A percentile compares a stretch with the other conserved stretches of the same genome.
phyloP scores from a whole-genome alignment of 192 early-diverging fungal genomes.

The Phycomyces nitens region DNA sequence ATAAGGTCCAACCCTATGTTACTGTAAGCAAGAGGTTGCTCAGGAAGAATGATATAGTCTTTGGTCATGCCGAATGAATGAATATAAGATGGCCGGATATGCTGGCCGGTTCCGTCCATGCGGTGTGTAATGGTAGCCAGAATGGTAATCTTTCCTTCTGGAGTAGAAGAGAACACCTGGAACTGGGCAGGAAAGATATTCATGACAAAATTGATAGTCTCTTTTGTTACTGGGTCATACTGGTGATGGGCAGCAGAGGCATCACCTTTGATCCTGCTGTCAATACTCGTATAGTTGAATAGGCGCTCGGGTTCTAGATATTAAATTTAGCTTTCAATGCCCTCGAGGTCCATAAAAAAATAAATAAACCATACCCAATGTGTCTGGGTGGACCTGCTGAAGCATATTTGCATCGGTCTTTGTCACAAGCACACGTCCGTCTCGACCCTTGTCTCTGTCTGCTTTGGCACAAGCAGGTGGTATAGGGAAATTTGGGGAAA shows the following conservation, averaged over 20 bases:
- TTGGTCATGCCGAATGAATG: slow-evolving; percentile 56
- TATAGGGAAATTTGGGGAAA: slow-evolving; percentile 31
- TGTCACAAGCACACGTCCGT: slow-evolving; percentile 17
- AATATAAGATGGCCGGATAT: slow-evolving; percentile 38
- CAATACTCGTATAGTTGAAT: slow-evolving; percentile 10
- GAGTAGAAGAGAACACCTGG: slow-evolving; percentile 10
- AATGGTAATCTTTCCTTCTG: slow-evolving; percentile 7
- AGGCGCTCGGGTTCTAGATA: slow-evolving; percentile 10
- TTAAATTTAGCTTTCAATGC: too few relatives aligned
- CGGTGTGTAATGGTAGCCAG: slow-evolving; percentile 17
- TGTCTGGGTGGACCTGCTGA: slow-evolving; percentile 28
- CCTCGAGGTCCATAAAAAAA: too few relatives aligned
- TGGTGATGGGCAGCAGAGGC: slow-evolving; percentile 31
- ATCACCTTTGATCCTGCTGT: slow-evolving; percentile 4
- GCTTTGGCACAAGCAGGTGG: background rate
- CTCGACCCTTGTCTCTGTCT: background rate
- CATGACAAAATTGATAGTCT: slow-evolving; percentile 18
- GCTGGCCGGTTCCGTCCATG: background rate
- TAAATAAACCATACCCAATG: slow-evolving; percentile 28
- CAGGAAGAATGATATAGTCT: slow-evolving; percentile 52
- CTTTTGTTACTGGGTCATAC: slow-evolving; percentile 20
- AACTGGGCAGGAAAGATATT: background rate
- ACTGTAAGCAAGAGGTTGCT: slow-evolving; percentile 43
- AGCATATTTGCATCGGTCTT: slow-evolving; percentile 36
- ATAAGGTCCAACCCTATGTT: slow-evolving; percentile 6